Evolutionary conservation across 2,329 filamentous ascomycete species (phyloP).

Genomic region (Pseudogymnoascus verrucosus): DNA sequence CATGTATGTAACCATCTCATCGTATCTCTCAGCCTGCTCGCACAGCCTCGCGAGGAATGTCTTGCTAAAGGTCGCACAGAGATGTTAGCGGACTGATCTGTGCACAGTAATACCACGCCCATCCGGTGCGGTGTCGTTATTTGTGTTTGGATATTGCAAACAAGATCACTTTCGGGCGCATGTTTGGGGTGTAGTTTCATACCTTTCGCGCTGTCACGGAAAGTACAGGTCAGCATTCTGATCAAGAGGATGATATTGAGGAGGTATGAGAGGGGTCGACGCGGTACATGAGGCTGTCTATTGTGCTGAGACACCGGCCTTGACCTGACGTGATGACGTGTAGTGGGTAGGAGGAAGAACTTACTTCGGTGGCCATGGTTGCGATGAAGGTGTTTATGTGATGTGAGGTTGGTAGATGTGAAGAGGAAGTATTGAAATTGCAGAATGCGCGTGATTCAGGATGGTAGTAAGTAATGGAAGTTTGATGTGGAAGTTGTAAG

Average conservation of each 20-base stretch:
- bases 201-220: slow-evolving; percentile 28
- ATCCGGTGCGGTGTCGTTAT: neutral
- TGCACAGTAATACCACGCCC: neutral
- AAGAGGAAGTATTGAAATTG: neutral
- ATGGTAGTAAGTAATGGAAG: slow-evolving; percentile 1
- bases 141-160: slow-evolving; percentile 18
- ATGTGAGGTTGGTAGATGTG: neutral
- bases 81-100: neutral
- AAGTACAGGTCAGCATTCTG: slow-evolving; percentile 19
- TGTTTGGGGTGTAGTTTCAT: slow-evolving; percentile 12
- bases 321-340: slow-evolving; percentile 8
- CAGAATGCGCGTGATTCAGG: slow-evolving; percentile 2
- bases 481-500: neutral
- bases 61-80: slow-evolving; percentile 57
- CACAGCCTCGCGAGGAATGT: slow-evolving; percentile 99
- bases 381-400: neutral
- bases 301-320: slow-evolving; percentile 4
- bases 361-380: slow-evolving; percentile 31
- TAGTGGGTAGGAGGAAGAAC: slow-evolving; percentile 17
- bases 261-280: slow-evolving; percentile 10
- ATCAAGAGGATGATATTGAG: neutral
- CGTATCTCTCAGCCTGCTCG: slow-evolving; percentile 99
- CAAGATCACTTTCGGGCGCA: slow-evolving; percentile 7
- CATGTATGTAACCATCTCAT: slow-evolving; percentile 99
- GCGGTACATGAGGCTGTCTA: slow-evolving; percentile 20